phyloP scores from a whole-genome alignment of 495 filamentous ascomycete genomes.

The Daldinia bambusicola region DNA sequence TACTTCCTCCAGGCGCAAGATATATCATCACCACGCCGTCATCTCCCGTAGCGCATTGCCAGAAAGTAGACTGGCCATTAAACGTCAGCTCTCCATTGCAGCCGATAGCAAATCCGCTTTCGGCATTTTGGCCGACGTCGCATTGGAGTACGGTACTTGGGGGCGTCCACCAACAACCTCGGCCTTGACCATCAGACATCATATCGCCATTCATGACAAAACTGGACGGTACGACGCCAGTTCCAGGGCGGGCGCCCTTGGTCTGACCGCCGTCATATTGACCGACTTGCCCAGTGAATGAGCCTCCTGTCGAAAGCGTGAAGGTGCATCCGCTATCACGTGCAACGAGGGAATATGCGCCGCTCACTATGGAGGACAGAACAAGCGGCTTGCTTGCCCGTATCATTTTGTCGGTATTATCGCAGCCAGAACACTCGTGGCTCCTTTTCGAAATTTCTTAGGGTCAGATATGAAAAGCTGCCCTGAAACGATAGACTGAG shows the following conservation, averaged over 20 bases:
- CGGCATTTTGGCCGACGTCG: conserved; percentile 61
- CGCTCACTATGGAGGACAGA: conserved; percentile 30
- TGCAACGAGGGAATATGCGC: conserved; percentile 39
- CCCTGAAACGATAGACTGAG: conserved; percentile 37
- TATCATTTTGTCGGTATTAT: conserved; percentile 37
- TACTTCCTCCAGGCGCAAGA: conserved; percentile 53
- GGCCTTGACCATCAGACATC: conserved; percentile 38
- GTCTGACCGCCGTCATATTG: conserved; percentile 43
- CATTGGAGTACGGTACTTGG: conserved; percentile 73
- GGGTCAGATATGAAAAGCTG: conserved; percentile 31
- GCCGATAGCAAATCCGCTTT: conserved; percentile 60
- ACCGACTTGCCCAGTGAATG: conserved; percentile 35
- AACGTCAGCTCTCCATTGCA: conserved; percentile 60
- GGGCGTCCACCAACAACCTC: conserved; percentile 51
- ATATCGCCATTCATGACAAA: conserved; percentile 43
- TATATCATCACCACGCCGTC: conserved; percentile 64
- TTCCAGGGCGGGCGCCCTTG: conserved; percentile 24
- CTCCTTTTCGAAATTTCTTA: conserved; percentile 23
- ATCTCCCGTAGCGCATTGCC: conserved; percentile 64
- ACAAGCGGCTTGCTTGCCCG: conserved; percentile 30
- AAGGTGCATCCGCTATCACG: conserved; percentile 41
- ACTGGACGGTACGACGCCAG: conserved; percentile 20
- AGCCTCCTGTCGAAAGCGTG: conserved; percentile 37
- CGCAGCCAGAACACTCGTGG: conserved; percentile 19
- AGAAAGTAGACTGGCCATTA: conserved; percentile 59